Base-by-base conservation (phyloP, 2,329 filamentous ascomycete genomes). In the Epichloe uncinata region DNA sequence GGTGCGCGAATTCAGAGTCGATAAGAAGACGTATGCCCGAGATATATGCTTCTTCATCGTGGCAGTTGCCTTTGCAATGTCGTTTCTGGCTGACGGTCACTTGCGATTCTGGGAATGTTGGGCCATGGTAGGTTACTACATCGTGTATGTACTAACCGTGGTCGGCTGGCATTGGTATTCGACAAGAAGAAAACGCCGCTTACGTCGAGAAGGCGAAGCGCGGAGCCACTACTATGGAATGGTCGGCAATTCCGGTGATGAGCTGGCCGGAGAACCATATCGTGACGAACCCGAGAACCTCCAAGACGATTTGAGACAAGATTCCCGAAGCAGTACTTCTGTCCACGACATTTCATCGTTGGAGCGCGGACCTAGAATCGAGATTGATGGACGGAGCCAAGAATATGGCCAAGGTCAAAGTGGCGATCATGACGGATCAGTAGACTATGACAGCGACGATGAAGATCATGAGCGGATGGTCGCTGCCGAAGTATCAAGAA, bases 21-120 rank as follows among this genome's bases (percentile, higher is more conserved):
- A 87, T 48, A 84, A 82, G 59, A 87, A 85, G 65, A 93, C 88
- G 36, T 98, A 97, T 63, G 78, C 96, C 20, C 79, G 93, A 56
- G 93, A 98, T 61, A 85, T 97, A 11, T 78, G 81, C 51, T 98
- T 96, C 70, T 98, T 98, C 65, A 85, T 94, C 50, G 74, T 87
- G 12, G 87, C 93, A 1, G 84, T 93, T 15, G 76, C 77, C 53
- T 96, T 97, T 67, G 89, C 86, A 62, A 86, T 96, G 77, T 71
- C 84, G 2, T 91, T 97, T 59, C 69, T 98, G 18, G 82, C 84
- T 36, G 93, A 98, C 63, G 91, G 91, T 0, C 77, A 79, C 51
- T 73, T 98, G 47, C 79, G 85, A 54, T 69, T 93, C 6, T 97
- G 89, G 89, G 93, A 98, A 66, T 95, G 90, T 57, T 77, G 78